Evolutionary conservation across 768 basidiomycete species (phyloP).

Genomic region (Leccinum uliginosum): DNA sequence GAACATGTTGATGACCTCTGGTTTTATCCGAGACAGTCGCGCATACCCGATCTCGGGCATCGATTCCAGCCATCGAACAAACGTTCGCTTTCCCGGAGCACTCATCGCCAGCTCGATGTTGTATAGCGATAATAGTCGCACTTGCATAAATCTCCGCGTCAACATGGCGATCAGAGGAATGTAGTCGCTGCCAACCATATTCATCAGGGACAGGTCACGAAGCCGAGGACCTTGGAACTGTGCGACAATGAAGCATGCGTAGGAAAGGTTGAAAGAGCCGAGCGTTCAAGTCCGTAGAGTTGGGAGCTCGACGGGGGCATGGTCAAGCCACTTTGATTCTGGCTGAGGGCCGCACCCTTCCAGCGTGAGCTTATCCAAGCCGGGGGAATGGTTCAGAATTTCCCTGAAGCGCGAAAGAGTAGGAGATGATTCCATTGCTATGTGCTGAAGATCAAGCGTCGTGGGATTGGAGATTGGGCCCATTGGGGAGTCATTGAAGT

Average conservation of each 20-base stretch:
- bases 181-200: slow-evolving; percentile 49
- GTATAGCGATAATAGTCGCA: slow-evolving; percentile 53
- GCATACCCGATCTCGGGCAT: slow-evolving; percentile 54
- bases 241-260: slow-evolving; percentile 43
- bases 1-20: slow-evolving; percentile 45
- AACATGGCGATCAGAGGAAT: slow-evolving; percentile 42
- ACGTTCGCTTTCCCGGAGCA: slow-evolving; percentile 19
- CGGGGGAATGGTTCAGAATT: slow-evolving; percentile 46
- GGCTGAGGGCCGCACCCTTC: slow-evolving; percentile 57
- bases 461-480: slow-evolving; percentile 53
- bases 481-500: slow-evolving; percentile 52
- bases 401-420: slow-evolving; percentile 46
- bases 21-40: slow-evolving; percentile 43
- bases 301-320: slow-evolving; percentile 43
- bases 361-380: slow-evolving; percentile 50
- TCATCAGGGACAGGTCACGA: slow-evolving; percentile 55
- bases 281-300: slow-evolving; percentile 49
- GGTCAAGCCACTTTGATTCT: slow-evolving; percentile 25
- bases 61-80: slow-evolving; percentile 52
- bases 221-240: slow-evolving; percentile 56
- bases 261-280: slow-evolving; percentile 50
- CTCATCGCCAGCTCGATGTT: slow-evolving; percentile 35
- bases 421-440: slow-evolving; percentile 51
- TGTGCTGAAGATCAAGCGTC: slow-evolving; percentile 59
- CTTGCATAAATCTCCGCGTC: slow-evolving; percentile 45